phyloP scores from a whole-genome alignment of 495 filamentous ascomycete species.

The Trichocladium antarcticum region DNA sequence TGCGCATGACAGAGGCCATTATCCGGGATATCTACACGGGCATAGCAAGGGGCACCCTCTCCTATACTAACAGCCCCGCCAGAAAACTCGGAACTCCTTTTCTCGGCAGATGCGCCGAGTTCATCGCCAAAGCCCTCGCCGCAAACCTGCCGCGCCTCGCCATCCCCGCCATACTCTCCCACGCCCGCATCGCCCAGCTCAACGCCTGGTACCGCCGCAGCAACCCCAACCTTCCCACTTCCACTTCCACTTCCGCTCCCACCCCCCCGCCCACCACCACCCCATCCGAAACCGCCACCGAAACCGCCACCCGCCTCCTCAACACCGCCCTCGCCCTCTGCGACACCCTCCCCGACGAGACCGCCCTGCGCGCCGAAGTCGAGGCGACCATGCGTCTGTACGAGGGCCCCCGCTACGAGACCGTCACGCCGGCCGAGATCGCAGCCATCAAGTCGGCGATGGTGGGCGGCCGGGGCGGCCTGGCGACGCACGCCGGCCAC shows the following conservation, averaged over 20 bases:
- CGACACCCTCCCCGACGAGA: constrained; percentile 15
- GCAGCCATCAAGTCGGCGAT: constrained; percentile 23
- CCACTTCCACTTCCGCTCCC: neutral
- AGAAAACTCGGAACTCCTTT: too few species aligned
- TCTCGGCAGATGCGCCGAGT: neutral
- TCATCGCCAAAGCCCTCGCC: neutral
- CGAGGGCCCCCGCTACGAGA: constrained; percentile 16
- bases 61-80: too few species aligned
- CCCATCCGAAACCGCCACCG: neutral
- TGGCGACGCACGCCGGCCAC: constrained; percentile 27
- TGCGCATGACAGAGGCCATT: neutral
- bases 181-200: constrained; percentile 8
- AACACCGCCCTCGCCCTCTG: constrained; percentile 10
- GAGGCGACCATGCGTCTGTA: constrained; percentile 12
- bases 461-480: constrained; percentile 21
- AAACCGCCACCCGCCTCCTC: constrained; percentile 2
- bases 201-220: neutral
- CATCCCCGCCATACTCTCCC: constrained; percentile 12
- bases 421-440: constrained; percentile 24
- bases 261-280: neutral
- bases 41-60: neutral
- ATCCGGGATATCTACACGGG: neutral
- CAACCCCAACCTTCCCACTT: neutral
- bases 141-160: constrained; percentile 14
- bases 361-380: constrained; percentile 13